phyloP scores from a whole-genome alignment of 176 grass and related monocot species.

The Triticum timopheevii region DNA sequence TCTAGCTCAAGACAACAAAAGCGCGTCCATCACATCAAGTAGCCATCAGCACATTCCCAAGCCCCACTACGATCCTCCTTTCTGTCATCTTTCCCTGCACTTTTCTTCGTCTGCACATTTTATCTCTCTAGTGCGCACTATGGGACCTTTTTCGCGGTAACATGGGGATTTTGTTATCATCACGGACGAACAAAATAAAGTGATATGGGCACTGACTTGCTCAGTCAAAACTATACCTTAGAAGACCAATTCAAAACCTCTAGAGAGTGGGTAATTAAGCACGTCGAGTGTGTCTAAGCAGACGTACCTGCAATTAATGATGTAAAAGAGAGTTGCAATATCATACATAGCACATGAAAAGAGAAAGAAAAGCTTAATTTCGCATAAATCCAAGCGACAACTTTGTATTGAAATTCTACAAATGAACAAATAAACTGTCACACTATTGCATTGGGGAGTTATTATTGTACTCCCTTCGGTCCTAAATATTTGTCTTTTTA shows the following conservation, averaged over 20 bases:
- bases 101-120: constrained; percentile 19
- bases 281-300: background rate
- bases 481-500: too few relatives aligned
- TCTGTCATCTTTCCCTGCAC: constrained; percentile 11
- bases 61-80: constrained; percentile 29
- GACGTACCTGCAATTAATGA: too few relatives aligned
- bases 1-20: background rate
- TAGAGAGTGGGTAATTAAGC: background rate
- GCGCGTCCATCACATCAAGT: background rate
- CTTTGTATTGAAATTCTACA: too few relatives aligned
- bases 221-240: background rate
- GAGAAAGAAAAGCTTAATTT: too few relatives aligned
- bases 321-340: too few relatives aligned
- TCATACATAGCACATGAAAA: too few relatives aligned
- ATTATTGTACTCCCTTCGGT: too few relatives aligned
- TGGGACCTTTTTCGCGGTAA: background rate
- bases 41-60: constrained; percentile 17
- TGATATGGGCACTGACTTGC: background rate
- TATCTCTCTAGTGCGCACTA: constrained; percentile 31
- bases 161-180: background rate
- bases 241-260: background rate
- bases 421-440: too few relatives aligned
- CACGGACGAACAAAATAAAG: background rate
- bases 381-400: too few relatives aligned
- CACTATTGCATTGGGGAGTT: too few relatives aligned